A percentile compares a stretch with the other conserved stretches of the same genome.
phyloP scores from a whole-genome alignment of 805 yeast genomes.

The Lipomyces sp. region DNA sequence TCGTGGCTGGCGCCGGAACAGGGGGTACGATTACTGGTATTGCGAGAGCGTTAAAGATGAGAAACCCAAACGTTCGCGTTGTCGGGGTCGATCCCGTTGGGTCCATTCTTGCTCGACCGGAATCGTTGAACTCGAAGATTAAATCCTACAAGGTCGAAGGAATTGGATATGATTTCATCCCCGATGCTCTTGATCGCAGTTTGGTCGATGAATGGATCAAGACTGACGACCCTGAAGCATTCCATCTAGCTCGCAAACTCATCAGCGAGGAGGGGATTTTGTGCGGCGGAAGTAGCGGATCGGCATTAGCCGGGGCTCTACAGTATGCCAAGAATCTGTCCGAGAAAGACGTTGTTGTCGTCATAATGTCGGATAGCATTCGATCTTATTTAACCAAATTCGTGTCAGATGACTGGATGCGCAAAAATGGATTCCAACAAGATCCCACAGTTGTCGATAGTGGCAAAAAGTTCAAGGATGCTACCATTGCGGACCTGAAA shows the following conservation, averaged over 20 bases:
- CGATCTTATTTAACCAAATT: slow-evolving; percentile 86
- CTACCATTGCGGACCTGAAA: slow-evolving; percentile 69
- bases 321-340: slow-evolving; percentile 69
- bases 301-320: slow-evolving; percentile 79
- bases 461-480: slow-evolving; percentile 51
- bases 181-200: slow-evolving; percentile 73
- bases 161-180: slow-evolving; percentile 87
- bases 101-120: slow-evolving; percentile 82
- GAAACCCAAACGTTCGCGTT: slow-evolving; percentile 63
- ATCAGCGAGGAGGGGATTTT: slow-evolving; percentile 84
- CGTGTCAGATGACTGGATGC: slow-evolving; percentile 91
- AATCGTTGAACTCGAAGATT: slow-evolving; percentile 60
- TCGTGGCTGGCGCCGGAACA: slow-evolving; percentile 93
- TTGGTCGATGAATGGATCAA: slow-evolving; percentile 80
- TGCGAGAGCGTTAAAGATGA: slow-evolving; percentile 73
- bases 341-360: slow-evolving; percentile 76
- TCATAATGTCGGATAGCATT: slow-evolving; percentile 82
- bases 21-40: slow-evolving; percentile 92
- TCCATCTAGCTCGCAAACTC: slow-evolving; percentile 77
- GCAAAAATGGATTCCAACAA: slow-evolving; percentile 62
- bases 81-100: slow-evolving; percentile 89
- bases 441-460: slow-evolving; percentile 28
- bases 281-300: slow-evolving; percentile 89
- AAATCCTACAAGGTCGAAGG: slow-evolving; percentile 82
- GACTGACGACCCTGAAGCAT: slow-evolving; percentile 81